Conservation (phyloP, 768 basidiomycete species). For the Boletus barrowsii region DNA sequence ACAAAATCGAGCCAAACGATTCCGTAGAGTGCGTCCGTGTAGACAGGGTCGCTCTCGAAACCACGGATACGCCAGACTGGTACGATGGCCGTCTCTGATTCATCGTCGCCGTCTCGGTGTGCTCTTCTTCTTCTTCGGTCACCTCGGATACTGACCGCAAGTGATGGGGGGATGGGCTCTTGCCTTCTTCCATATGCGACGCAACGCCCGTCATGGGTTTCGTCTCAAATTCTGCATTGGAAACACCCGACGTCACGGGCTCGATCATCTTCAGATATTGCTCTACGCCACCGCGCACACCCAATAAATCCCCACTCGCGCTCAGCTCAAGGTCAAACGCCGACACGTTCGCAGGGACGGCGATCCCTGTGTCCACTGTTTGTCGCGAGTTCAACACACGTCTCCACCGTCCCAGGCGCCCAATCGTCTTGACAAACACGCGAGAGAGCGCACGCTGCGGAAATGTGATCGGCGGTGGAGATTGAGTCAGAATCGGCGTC, state of each 20-base stretch:
- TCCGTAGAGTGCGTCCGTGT: constrained; percentile 33
- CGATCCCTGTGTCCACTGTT: constrained; percentile 34
- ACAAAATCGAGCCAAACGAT: constrained; percentile 33
- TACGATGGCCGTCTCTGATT: constrained; percentile 14
- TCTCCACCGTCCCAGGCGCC: constrained; percentile 78
- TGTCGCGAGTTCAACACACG: constrained; percentile 62
- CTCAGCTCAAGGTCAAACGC: constrained; percentile 69
- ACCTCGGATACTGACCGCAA: constrained; percentile 32
- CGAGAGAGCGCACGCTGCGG: constrained; percentile 68
- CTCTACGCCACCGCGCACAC: constrained; percentile 61
- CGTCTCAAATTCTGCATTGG: constrained; percentile 2
- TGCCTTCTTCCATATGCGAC: constrained; percentile 4
- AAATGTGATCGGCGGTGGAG: constrained; percentile 39
- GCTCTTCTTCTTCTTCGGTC: constrained; percentile 31
- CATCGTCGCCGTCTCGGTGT: constrained; percentile 15
- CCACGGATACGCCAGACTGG: constrained; percentile 21
- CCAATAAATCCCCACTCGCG: constrained; percentile 58
- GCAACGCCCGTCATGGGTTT: not conserved
- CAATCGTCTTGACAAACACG: constrained; percentile 78
- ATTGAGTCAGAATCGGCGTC: constrained; percentile 24
- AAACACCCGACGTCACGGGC: constrained; percentile 21
- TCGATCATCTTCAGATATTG: constrained; percentile 61
- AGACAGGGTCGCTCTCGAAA: constrained; percentile 20
- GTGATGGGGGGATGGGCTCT: constrained; percentile 15
- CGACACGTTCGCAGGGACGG: constrained; percentile 48